These are phyloP conservation scores for Salix exigua DNA, from an alignment of 345 rosid genomes.

Conservation along the genomic window DNA sequence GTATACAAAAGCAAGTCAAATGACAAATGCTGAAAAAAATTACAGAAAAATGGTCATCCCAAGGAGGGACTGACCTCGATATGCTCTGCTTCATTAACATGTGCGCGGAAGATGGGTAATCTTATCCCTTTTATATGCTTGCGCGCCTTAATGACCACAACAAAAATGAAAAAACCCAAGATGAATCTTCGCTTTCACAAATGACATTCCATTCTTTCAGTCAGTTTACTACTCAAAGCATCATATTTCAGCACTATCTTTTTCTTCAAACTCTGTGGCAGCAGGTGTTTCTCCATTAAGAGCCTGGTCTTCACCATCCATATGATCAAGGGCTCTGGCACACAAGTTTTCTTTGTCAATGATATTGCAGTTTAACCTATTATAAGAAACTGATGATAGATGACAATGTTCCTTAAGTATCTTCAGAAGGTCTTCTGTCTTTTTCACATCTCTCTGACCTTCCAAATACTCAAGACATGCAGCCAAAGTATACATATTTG, in stretches of 20 bases:
- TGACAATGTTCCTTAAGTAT: conserved; percentile 6
- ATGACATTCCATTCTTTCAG: neutral
- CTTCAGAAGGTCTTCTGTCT: conserved; percentile 17
- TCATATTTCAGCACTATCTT: neutral
- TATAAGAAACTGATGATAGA: neutral
- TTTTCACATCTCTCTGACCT: conserved; percentile 24
- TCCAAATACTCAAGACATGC: conserved; percentile 41
- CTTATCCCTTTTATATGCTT: no score
- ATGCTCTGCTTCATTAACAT: no score
- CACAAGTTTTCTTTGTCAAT: neutral
- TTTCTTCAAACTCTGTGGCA: neutral
- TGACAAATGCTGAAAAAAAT: no score
- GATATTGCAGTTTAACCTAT: neutral
- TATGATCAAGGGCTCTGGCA: no score
- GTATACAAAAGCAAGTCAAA: no score
- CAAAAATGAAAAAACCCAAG: no score
- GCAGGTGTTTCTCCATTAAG: neutral
- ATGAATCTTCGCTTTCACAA: no score
- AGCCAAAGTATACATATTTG: conserved; percentile 25
- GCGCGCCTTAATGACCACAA: no score
- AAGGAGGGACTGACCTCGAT: no score
- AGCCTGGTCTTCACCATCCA: neutral
- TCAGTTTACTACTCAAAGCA: neutral
- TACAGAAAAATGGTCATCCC: no score
- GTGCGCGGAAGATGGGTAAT: no score